Evolutionary conservation across 345 rosid genomes (phyloP).

Genomic region (Pseudoturritis turrita): DNA sequence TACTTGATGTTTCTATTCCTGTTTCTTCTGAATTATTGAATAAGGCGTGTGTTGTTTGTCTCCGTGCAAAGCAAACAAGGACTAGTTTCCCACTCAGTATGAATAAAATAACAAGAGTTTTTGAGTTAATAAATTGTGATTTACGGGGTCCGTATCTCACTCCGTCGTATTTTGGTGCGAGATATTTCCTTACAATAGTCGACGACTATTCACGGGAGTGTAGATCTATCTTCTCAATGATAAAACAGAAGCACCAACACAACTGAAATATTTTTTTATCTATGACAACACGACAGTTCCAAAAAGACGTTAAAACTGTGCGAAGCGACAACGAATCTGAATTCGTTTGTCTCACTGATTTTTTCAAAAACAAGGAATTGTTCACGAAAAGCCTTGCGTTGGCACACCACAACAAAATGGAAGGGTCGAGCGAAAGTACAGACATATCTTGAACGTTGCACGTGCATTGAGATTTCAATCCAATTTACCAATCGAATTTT

Average conservation of each 20-base stretch:
- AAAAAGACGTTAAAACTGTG: not conserved
- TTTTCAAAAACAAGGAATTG: not conserved
- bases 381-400: not conserved
- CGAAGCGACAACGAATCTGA: not conserved
- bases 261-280: not conserved
- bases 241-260: not conserved
- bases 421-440: not conserved
- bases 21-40: no score
- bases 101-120: not conserved
- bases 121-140: not conserved
- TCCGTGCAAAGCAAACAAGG: not conserved
- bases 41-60: not conserved
- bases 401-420: not conserved
- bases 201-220: not conserved
- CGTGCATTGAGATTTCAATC: no score
- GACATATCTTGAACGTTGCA: not conserved
- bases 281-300: not conserved
- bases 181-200: not conserved
- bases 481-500: no score
- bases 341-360: not conserved
- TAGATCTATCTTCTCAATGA: not conserved
- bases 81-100: not conserved
- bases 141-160: not conserved
- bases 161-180: not conserved
- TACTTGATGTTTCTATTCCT: no score